Evolutionary conservation across 257 asterid species (phyloP).

Genomic region (Solanum chmielewskii): DNA sequence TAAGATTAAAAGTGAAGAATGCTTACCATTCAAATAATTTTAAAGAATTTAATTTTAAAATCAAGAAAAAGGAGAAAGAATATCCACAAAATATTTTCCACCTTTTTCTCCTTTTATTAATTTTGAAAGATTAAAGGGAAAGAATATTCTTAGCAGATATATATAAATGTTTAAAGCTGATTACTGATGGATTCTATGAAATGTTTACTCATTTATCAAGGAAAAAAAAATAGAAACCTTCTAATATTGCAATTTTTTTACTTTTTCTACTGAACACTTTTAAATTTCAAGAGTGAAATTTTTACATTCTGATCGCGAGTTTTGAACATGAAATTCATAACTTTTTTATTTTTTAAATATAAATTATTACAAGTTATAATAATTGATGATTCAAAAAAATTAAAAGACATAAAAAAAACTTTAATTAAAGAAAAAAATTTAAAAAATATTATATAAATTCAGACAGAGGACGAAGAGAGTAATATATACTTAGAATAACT

Average conservation of each 20-base stretch:
- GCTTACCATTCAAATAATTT: too few relatives aligned
- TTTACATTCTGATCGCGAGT: not conserved
- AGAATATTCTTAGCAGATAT: not conserved
- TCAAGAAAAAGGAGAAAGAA: not conserved
- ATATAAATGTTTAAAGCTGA: not conserved
- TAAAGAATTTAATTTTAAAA: not conserved
- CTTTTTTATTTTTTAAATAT: too few relatives aligned
- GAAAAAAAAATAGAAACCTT: not conserved
- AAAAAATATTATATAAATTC: too few relatives aligned
- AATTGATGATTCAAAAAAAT: too few relatives aligned
- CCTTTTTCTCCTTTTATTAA: not conserved
- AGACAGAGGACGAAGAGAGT: rapidly evolving
- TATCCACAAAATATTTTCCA: not conserved
- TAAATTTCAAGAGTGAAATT: too few relatives aligned
- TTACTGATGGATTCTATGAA: not conserved
- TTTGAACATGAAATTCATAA: not conserved
- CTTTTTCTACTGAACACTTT: too few relatives aligned
- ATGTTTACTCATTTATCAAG: not conserved
- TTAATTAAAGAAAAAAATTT: too few relatives aligned
- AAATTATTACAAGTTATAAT: too few relatives aligned
- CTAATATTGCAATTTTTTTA: not conserved
- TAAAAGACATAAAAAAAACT: too few relatives aligned
- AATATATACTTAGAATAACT: not conserved
- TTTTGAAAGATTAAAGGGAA: not conserved
- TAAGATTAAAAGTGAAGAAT: too few relatives aligned